Evolutionary conservation across 2,329 filamentous ascomycete species (phyloP).

Genomic region (Diaporthe humulicola): DNA sequence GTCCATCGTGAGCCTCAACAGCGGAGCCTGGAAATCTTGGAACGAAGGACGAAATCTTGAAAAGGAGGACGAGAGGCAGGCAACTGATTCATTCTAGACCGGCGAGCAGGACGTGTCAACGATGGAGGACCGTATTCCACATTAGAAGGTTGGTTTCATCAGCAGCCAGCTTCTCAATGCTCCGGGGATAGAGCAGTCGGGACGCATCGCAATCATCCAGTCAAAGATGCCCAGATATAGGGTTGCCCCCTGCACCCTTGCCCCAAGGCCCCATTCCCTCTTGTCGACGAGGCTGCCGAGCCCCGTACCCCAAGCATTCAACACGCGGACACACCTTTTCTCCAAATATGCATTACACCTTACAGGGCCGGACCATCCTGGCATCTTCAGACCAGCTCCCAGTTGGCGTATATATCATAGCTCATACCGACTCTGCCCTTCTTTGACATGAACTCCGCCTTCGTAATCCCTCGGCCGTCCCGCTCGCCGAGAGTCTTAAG

Average conservation of each 20-base stretch:
- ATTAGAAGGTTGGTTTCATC: conserved; percentile 21
- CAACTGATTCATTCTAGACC: not conserved
- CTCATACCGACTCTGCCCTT: conserved; percentile 58
- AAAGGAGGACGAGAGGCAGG: not conserved
- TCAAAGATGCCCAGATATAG: conserved; percentile 10
- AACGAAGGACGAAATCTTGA: not conserved
- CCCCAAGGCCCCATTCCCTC: not conserved
- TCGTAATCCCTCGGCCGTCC: conserved; percentile 63
- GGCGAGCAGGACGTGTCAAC: not conserved
- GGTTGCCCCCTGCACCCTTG: conserved; percentile 12
- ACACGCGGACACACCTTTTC: not conserved
- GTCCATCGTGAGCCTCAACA: not conserved
- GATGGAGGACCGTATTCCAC: not conserved
- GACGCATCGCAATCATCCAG: not conserved
- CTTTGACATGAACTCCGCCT: conserved; percentile 59
- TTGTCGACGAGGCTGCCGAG: not conserved
- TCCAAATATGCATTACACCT: not conserved
- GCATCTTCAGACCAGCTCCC: conserved; percentile 60
- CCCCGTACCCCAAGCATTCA: conserved; percentile 9
- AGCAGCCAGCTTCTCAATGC: conserved; percentile 13
- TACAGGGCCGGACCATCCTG: not conserved
- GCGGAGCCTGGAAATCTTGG: not conserved
- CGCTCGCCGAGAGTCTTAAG: conserved; percentile 63
- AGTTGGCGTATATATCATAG: conserved; percentile 60
- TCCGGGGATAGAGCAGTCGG: not conserved